These are phyloP conservation scores for Fusarium annulatum DNA, from an alignment of 2,329 filamentous ascomycete genomes.

Conservation along the genomic window DNA sequence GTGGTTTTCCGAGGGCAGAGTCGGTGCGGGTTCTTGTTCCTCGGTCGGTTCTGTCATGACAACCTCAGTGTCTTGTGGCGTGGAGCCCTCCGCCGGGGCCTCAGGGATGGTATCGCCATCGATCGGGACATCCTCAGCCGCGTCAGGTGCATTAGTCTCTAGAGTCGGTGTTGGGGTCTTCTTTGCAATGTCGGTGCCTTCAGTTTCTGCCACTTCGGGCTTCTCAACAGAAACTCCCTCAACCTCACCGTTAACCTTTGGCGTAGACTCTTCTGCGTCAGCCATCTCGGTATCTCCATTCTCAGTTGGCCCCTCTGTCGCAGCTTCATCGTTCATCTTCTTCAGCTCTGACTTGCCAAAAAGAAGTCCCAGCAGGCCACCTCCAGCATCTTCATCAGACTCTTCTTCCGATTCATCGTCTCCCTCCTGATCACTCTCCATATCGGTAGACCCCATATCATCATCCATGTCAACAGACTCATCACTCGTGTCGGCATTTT, in stretches of 20 bases:
- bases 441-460: slow-evolving; percentile 69
- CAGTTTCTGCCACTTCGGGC: slow-evolving; percentile 39
- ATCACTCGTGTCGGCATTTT: slow-evolving; percentile 64
- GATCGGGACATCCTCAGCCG: neutral
- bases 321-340: slow-evolving; percentile 59
- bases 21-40: slow-evolving; percentile 25
- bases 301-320: slow-evolving; percentile 15
- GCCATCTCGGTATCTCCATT: slow-evolving; percentile 42
- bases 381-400: slow-evolving; percentile 54
- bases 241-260: slow-evolving; percentile 42
- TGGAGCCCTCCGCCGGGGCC: neutral
- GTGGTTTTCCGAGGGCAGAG: slow-evolving; percentile 44
- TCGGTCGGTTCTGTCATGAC: slow-evolving; percentile 48
- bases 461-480: slow-evolving; percentile 77
- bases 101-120: neutral
- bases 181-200: neutral
- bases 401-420: slow-evolving; percentile 60
- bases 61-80: slow-evolving; percentile 39
- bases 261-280: slow-evolving; percentile 16
- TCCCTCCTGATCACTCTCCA: slow-evolving; percentile 56
- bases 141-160: neutral
- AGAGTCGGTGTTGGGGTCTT: neutral
- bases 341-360: slow-evolving; percentile 69
- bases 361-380: slow-evolving; percentile 65
- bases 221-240: slow-evolving; percentile 50